Base-by-base conservation (phyloP, 2,329 filamentous ascomycete species). In the Knufia petricola region DNA sequence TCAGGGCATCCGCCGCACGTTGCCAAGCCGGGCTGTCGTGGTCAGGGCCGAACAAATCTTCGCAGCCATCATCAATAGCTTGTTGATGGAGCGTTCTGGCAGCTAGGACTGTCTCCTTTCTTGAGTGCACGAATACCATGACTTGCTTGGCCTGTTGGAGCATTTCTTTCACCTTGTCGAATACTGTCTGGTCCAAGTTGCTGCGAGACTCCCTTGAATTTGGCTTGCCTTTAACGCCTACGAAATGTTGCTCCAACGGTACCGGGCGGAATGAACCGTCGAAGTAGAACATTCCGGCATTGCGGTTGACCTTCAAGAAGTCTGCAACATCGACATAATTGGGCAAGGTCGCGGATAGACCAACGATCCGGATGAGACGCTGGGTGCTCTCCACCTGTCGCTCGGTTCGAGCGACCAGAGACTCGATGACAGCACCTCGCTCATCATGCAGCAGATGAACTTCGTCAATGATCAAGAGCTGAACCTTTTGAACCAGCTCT, bases 371-470 rank as follows among this genome's bases (percentile, higher is more conserved):
- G 61, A 99, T 98, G 41, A 98, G 75, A 1, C 88, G 95, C 65
- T 98, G 92, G 0, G 92, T 98, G 64, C 89, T 95, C 68, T 99
- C 94, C 0, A 98, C 94, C 61, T 98, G 92, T 54, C 92, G 77
- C 68, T 96, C 84, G 0, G 94, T 99, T 59, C 92, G 80, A 9
- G 92, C 92, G 13, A 98, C 94, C 19, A 99, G 74, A 4, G 90
- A 95, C 63, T 99, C 92, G 23, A 99, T 76, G 0, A 98, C 94
- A 10, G 94, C 88, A 61, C 92, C 92, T 64, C 92, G 82, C 66
- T 96, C 92, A 64, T 98, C 92, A 61, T 98, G 94, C 59, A 98
- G 82, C 94, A 98, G 98, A 63, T 98, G 92, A 1, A 98, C 92
- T 69, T 98, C 92, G 65, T 98, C 92, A 54, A 98, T 96, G 60